Base-by-base conservation (phyloP, 495 filamentous ascomycete genomes). In the Aspergillus steynii region DNA sequence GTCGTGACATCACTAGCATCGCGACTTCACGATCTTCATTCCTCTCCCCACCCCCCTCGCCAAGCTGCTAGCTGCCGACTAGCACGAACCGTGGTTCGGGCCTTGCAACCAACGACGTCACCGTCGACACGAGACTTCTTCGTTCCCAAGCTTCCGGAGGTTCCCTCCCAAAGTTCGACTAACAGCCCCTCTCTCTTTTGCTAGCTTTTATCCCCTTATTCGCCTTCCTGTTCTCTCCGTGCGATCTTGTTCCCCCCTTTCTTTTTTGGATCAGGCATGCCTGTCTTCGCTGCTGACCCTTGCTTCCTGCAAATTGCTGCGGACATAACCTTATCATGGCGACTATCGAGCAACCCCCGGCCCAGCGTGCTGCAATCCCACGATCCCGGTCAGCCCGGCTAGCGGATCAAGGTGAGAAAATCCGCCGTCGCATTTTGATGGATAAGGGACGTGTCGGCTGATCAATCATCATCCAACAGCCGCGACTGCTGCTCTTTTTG, bases 401-500 rank as follows among this genome's bases (percentile, higher is more conserved):
- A 63, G 72, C 76, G 46, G 76, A 79, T 60, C 76, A 80, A 64
- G 77, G 77, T 80, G 66, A 72, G 71, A 48, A n/a, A 20, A 31
- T 10, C 7, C 29, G 12, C 29, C 34, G 42, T 59, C 32, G 14
- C 5, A 50, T 27, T 53, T 48, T 50, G 45, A n/a, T 31, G 9
- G 2, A 31, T 47, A 8, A 27, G 26, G 20, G 6, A 27, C 48
- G 15, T 50, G 27, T 47, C 29, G 6, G 12, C 31, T 50, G 31
- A 57, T 25, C 14, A 46, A 27, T 29, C n/a, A 54, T 4, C 20
- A 42, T 27, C 3, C 29, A 20, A 42, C 49, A 84, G 82, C 82
- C 67, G 80, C 82, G 14, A 82, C 80, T 12, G 82, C 82, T 67
- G 82, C 82, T 12, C 70, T 83, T 1, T 83, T 81, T 68, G 82